Conservation (phyloP, 2,329 filamentous ascomycete species). For the Scedosporium dehoogii region DNA sequence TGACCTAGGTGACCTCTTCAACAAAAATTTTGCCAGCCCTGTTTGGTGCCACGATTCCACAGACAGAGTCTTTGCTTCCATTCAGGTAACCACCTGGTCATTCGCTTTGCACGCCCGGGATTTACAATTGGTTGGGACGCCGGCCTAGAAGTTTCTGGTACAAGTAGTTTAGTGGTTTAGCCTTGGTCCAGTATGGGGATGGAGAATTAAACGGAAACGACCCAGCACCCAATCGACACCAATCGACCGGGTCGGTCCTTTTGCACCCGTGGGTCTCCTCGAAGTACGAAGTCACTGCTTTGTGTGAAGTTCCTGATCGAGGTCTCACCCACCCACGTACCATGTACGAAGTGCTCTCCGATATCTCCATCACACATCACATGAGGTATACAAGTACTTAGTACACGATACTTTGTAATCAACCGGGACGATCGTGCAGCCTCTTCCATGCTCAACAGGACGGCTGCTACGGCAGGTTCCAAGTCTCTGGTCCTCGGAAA, state of each 20-base stretch:
- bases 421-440: too few relatives aligned
- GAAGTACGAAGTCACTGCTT: background rate
- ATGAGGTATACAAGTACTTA: too few relatives aligned
- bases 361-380: too few relatives aligned
- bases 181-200: background rate
- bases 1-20: background rate
- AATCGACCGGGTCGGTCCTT: background rate
- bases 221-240: background rate
- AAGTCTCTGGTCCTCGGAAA: too few relatives aligned
- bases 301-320: too few relatives aligned
- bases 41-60: slow-evolving; percentile 6
- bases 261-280: background rate
- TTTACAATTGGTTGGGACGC: background rate
- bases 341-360: too few relatives aligned
- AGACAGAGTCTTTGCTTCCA: background rate
- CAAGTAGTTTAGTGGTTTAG: background rate
- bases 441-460: too few relatives aligned
- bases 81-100: background rate
- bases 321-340: too few relatives aligned
- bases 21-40: slow-evolving; percentile 1
- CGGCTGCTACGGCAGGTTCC: too few relatives aligned
- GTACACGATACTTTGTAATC: too few relatives aligned
- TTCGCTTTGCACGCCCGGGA: background rate
- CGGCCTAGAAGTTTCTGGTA: background rate
- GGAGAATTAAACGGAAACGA: background rate